A percentile compares a stretch with the other conserved stretches of the same genome.
Evolutionary conservation across 805 yeast genomes (phyloP).

Genomic region (Tetrapisispora pingtungensis): DNA sequence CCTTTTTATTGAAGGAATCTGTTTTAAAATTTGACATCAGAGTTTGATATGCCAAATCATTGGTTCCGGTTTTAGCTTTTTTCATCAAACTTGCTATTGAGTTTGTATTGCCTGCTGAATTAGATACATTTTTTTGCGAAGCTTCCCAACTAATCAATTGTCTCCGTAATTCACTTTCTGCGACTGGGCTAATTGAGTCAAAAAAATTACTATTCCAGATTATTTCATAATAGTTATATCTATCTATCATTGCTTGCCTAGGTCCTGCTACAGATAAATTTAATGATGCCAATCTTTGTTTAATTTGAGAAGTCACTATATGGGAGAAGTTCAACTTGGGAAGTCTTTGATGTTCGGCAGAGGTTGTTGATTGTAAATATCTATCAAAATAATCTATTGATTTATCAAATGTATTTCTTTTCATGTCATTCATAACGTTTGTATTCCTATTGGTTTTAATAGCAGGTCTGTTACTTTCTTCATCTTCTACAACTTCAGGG

Average conservation of each 20-base stretch:
- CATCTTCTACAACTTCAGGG: not conserved
- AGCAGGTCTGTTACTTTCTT: not conserved
- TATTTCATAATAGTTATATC: slow-evolving; percentile 70
- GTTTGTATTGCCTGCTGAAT: slow-evolving; percentile 15
- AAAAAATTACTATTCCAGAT: slow-evolving; percentile 67
- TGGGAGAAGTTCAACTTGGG: slow-evolving; percentile 59
- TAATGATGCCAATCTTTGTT: slow-evolving; percentile 44
- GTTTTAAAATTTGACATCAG: slow-evolving; percentile 30
- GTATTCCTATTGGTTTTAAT: not conserved
- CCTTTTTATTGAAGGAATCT: slow-evolving; percentile 37
- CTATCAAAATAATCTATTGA: slow-evolving; percentile 11
- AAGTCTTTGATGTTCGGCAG: slow-evolving; percentile 31
- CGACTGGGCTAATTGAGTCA: slow-evolving; percentile 58
- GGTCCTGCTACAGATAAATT: slow-evolving; percentile 56
- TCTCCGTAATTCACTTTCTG: slow-evolving; percentile 44
- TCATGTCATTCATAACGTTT: not conserved
- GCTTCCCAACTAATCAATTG: slow-evolving; percentile 62
- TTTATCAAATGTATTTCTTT: not conserved
- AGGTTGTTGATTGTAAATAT: slow-evolving; percentile 33
- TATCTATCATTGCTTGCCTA: slow-evolving; percentile 48
- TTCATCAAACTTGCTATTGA: slow-evolving; percentile 20
- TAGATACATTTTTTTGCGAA: slow-evolving; percentile 15
- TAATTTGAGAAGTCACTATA: slow-evolving; percentile 48
- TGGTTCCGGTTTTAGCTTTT: slow-evolving; percentile 33
- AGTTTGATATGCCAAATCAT: slow-evolving; percentile 15